These are phyloP conservation scores for Lentinula sp. DNA, from an alignment of 768 basidiomycete species.

Conservation along the genomic window DNA sequence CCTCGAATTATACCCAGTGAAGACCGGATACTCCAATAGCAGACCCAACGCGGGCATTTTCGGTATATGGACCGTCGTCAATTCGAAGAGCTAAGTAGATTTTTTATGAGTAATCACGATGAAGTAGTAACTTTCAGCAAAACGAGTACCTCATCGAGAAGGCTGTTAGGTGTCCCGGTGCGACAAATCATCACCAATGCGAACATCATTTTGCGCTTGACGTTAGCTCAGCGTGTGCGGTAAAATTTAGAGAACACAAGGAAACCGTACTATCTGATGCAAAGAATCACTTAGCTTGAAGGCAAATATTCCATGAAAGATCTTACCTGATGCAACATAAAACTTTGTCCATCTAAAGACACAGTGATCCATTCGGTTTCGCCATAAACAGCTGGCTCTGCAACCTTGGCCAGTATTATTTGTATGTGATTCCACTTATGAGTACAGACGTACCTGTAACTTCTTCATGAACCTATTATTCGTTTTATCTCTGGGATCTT, in stretches of 20 bases:
- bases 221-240: constrained; percentile 10
- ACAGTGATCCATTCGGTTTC: constrained; percentile 95
- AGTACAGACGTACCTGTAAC: constrained; percentile 52
- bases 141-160: constrained; percentile 66
- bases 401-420: constrained; percentile 41
- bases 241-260: constrained; percentile 9
- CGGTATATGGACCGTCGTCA: constrained; percentile 74
- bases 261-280: constrained; percentile 41
- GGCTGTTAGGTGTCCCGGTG: constrained; percentile 63
- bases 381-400: constrained; percentile 84
- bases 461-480: constrained; percentile 85
- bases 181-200: constrained; percentile 75
- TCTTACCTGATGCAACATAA: constrained; percentile 94
- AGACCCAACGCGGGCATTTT: constrained; percentile 96
- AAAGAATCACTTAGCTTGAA: background rate
- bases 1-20: constrained; percentile 68
- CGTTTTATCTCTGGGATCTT: constrained; percentile 77
- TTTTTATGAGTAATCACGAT: background rate
- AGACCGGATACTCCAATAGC: constrained; percentile 82
- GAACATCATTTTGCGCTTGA: constrained; percentile 95
- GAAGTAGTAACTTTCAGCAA: background rate
- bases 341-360: constrained; percentile 93
- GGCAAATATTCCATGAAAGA: background rate
- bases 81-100: constrained; percentile 64
- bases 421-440: background rate